Percentiles rank a stretch among this genome's conserved stretches.
Conservation (phyloP, 2,329 filamentous ascomycete species). For the Alternaria hordeiaustralica region DNA sequence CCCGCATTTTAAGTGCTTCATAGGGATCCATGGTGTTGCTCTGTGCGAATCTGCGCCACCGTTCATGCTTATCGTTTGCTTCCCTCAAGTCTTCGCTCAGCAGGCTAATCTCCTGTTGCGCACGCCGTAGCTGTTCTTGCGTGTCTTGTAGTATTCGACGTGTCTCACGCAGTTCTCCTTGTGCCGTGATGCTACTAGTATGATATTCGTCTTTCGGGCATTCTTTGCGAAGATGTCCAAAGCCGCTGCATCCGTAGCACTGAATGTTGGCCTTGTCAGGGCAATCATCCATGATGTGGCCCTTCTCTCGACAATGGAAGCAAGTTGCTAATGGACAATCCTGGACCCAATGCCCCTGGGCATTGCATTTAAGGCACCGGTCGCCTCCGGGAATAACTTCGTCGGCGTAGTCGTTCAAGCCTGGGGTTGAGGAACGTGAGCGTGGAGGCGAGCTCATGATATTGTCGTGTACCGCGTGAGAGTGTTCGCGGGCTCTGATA, state of each 20-base stretch:
- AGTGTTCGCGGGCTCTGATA: neutral
- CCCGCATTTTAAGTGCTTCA: accelerated
- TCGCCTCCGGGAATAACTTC: neutral
- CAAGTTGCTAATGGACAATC: neutral
- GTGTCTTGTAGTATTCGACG: neutral
- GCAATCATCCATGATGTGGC: neutral
- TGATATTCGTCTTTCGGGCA: accelerated
- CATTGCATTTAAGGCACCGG: neutral
- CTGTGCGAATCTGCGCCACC: neutral
- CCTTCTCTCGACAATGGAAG: neutral
- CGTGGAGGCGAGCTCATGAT: neutral
- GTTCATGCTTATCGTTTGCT: neutral
- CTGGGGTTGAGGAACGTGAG: neutral
- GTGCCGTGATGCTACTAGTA: accelerated
- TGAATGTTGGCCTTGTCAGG: neutral
- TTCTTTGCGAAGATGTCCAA: neutral
- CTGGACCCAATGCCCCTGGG: neutral
- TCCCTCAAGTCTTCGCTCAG: accelerated
- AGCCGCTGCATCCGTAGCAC: neutral
- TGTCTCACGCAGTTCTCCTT: neutral
- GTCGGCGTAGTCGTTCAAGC: neutral
- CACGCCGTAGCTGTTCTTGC: neutral
- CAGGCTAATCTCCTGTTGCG: accelerated
- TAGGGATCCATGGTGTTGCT: accelerated
- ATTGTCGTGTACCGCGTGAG: neutral